Percentiles rank a stretch among this genome's conserved stretches.
phyloP scores from a whole-genome alignment of 129 eudicot species.

The Pseudognaphalium luteoalbum region DNA sequence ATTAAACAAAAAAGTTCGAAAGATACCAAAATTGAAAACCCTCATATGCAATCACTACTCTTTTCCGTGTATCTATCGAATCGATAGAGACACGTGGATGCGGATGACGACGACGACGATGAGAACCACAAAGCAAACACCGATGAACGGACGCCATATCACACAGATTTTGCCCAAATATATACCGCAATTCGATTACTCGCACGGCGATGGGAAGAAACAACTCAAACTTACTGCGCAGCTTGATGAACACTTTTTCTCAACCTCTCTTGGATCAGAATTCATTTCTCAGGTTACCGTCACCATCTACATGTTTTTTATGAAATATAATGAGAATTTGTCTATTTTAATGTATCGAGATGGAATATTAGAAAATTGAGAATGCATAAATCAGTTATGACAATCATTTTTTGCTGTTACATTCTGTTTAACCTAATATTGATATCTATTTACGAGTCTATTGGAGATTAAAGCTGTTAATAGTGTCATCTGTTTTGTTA shows the following conservation, averaged over 20 bases:
- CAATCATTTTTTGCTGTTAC: no score
- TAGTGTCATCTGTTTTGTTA: neutral
- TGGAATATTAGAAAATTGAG: no score
- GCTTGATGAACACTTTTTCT: constrained; percentile 58
- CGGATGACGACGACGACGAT: constrained; percentile 16
- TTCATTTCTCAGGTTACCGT: constrained; percentile 62
- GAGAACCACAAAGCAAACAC: constrained; percentile 23
- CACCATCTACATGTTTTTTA: neutral
- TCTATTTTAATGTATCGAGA: neutral
- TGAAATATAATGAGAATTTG: neutral
- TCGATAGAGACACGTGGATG: no score
- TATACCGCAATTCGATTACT: constrained; percentile 50
- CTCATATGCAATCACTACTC: no score
- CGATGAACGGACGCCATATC: constrained; percentile 25
- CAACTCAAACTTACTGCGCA: constrained; percentile 45
- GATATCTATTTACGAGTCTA: neutral
- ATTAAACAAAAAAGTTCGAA: constrained; percentile 11
- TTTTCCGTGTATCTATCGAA: no score
- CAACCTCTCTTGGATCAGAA: constrained; percentile 41
- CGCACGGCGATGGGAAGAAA: constrained; percentile 37
- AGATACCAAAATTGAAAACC: no score
- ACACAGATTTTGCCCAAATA: constrained; percentile 33
- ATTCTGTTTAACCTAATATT: neutral
- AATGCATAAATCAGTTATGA: no score
- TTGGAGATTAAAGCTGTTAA: neutral